phyloP scores from a whole-genome alignment of 441 rosid species.

The Viola pubescens region DNA sequence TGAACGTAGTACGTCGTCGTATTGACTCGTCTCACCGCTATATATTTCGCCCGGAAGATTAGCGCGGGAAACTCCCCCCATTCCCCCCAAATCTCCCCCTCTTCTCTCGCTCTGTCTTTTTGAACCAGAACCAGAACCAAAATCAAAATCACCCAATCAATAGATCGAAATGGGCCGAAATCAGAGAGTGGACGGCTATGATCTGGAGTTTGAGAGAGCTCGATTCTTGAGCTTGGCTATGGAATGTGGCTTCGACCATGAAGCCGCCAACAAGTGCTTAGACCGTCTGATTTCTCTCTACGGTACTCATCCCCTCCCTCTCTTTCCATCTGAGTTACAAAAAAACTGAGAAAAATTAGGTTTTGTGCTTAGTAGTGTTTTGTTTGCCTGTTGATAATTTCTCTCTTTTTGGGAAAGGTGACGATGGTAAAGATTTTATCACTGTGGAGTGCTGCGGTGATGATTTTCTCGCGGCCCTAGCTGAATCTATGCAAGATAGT shows the following conservation, averaged over 20 bases:
- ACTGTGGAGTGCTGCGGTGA: constrained; percentile 83
- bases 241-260: constrained; percentile 65
- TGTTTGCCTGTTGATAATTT: not conserved
- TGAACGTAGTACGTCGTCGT: no score
- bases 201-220: constrained; percentile 60
- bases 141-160: no score
- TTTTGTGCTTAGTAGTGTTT: not conserved
- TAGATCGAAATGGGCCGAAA: not conserved
- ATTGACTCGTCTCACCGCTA: no score
- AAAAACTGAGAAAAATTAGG: no score
- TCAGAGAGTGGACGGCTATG: constrained; percentile 32
- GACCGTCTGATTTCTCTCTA: constrained; percentile 77
- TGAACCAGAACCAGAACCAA: no score
- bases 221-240: constrained; percentile 69
- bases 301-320: constrained; percentile 32
- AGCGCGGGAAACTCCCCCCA: no score
- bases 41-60: no score
- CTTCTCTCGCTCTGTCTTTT: no score
- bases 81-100: no score
- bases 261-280: constrained; percentile 52
- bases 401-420: constrained; percentile 39
- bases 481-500: constrained; percentile 57
- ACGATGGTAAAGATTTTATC: constrained; percentile 75
- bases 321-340: not conserved
- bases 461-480: constrained; percentile 73